These are phyloP conservation scores for Apodospora peruviana DNA, from an alignment of 495 filamentous ascomycete genomes.

Conservation along the genomic window DNA sequence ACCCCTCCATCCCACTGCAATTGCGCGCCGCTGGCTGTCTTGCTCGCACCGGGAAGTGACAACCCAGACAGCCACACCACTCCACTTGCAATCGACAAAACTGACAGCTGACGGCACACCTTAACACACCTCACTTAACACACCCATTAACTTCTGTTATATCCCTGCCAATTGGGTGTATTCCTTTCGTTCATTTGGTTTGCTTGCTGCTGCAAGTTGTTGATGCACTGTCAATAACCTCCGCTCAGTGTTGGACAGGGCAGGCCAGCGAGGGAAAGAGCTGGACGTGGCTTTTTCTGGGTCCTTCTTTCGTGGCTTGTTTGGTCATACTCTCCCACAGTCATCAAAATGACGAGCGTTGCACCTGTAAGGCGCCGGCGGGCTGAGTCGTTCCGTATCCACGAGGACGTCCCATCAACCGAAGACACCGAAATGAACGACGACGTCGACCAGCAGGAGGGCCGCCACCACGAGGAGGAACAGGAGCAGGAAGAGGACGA, in stretches of 20 bases:
- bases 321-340: background rate
- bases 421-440: constrained; percentile 31
- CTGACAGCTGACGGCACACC: too few species aligned
- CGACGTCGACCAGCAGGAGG: constrained; percentile 21
- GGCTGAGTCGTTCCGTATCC: constrained; percentile 32
- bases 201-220: background rate
- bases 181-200: background rate
- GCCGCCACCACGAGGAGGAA: constrained; percentile 17
- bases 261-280: background rate
- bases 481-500: constrained; percentile 33
- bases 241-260: background rate
- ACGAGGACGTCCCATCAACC: constrained; percentile 31
- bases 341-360: constrained; percentile 17
- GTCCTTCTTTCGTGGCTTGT: constrained; percentile 1
- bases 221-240: constrained; percentile 11
- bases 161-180: constrained; percentile 9
- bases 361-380: constrained; percentile 13
- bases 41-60: too few species aligned
- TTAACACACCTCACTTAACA: too few species aligned
- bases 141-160: background rate
- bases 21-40: too few species aligned
- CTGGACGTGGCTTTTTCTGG: background rate
- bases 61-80: too few species aligned
- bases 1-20: constrained; percentile 15
- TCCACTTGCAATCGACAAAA: background rate